Evolutionary conservation across 345 rosid genomes (phyloP).

Genomic region (Rhodomyrtus tomentosa): DNA sequence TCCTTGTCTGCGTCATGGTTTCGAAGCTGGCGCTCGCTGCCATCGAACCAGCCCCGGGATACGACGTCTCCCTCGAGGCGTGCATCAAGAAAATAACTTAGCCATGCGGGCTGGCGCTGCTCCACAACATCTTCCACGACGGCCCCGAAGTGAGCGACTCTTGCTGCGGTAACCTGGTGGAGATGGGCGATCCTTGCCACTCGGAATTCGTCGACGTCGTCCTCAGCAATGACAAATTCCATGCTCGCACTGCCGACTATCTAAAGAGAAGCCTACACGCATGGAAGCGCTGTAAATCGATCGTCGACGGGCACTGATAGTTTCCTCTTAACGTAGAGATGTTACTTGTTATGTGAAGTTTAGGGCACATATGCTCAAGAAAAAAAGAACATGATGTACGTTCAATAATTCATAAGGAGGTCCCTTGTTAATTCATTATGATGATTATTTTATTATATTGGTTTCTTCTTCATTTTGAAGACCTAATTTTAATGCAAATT

Average conservation of each 20-base stretch:
- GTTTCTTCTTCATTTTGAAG: not conserved
- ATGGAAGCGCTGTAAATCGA: not conserved
- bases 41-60: not conserved
- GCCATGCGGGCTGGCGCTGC: not conserved
- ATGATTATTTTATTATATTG: not conserved
- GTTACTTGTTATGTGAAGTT: not conserved
- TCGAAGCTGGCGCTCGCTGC: not conserved
- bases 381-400: not conserved
- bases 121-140: not conserved
- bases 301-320: not conserved
- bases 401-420: not conserved
- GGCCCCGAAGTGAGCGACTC: not conserved
- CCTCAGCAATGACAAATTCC: not conserved
- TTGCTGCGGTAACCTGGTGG: not conserved
- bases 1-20: not conserved
- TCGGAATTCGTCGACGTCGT: not conserved
- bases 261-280: not conserved
- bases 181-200: not conserved
- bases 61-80: not conserved
- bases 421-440: not conserved
- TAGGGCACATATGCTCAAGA: not conserved
- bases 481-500: not conserved
- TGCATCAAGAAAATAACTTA: not conserved
- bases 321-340: not conserved
- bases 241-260: not conserved